Evolutionary conservation across 176 grass and related monocot genomes (phyloP), one percentile per base, ranked within the genome.

Genomic region (Elymus sibiricus): DNA sequence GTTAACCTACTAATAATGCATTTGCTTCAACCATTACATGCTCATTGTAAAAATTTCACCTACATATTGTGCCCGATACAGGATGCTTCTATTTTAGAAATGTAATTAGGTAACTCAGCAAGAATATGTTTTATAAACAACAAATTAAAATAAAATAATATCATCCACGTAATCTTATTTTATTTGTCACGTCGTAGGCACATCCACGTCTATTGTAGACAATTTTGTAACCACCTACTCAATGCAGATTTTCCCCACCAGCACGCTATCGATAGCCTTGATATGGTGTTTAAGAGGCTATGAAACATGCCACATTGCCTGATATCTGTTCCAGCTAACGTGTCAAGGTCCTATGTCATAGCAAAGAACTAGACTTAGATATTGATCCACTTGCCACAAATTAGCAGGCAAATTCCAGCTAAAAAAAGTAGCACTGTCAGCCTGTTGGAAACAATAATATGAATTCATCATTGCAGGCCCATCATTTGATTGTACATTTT

Each of bases 211-310:
- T 69, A 37, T 78, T 32, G 63, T 64, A 86, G n/a, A 71, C 25
- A 37, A 71, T 56, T 60, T 46, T 62, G 7, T 64, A 90, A 86
- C 88, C 83, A 86, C 82, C 25, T 90, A 77, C n/a, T 82, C 42
- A 82, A 77, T 86, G 78, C 15, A 77, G 46, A 31, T 77, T 82
- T 82, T 86, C 64, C 69, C 17, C 29, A 82, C 15, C 64, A 74
- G 53, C 70, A 11, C 5, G 69, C 55, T 11, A 49, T 25, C 5
- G 46, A 73, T 79, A 77, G 62, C 17, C 4, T 82, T 76, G 69
- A 82, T 76, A 75, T 37, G 62, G 6, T 39, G 25, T 56, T 74
- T 34, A 75, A 87, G 62, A 58, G 79, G 46, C 11, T 69, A 77
- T 34, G 9, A 58, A 5, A 84, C 49, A n/a, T 79, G 32, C 25